Base-by-base conservation (phyloP, 106 monocot species). In the Dendrobium nobile region DNA sequence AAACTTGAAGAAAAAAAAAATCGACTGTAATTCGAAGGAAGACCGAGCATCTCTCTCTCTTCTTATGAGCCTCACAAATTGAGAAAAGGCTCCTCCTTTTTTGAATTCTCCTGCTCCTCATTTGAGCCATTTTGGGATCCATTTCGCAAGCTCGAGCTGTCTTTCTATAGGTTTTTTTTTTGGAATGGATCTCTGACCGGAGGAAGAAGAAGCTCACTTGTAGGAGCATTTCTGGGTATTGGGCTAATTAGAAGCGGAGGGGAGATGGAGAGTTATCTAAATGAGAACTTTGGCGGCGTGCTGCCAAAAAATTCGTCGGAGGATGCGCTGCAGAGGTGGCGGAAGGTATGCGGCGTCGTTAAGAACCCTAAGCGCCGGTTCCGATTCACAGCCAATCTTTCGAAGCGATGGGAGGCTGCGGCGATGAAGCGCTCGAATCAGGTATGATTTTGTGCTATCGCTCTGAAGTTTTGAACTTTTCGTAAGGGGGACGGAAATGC, bases 361-460 rank as follows among this genome's bases (percentile, higher is more conserved):
- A 97, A 97, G 92, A 97, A 97, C 84, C 97, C 94, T 19, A 97
- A 97, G 80, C 78, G 97, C 24, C 77, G 94, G 77, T 97, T 97
- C 79, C 84, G 97, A 4, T 97, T 94, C 85, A 94, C 92, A 10
- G 94, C 97, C 58, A 97, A 97, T 79, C 87, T 97, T 80, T 79
- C 85, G 80, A 97, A 97, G 89, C 85, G 97, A 41, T 85, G 67
- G 28, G 97, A 97, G 82, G 97, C 89, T 19, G 83, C 67, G 26
- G 92, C 89, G 31, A 94, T 97, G 92, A 97, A 92, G 84, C 80
- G 87, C 22, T 88, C 82, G 79, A 97, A 97, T 73, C 90, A 97
- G 85, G 97, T 96, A 4, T 48, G 22, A 13, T 74, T 42, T 18
- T 74, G 40, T 43, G 20, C 6, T 2, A 37, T 67, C 56, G 27